Percentiles rank a stretch among this genome's conserved stretches.
Evolutionary conservation across 305 asterid species (phyloP).

Genomic region (Ilex paraguariensis): DNA sequence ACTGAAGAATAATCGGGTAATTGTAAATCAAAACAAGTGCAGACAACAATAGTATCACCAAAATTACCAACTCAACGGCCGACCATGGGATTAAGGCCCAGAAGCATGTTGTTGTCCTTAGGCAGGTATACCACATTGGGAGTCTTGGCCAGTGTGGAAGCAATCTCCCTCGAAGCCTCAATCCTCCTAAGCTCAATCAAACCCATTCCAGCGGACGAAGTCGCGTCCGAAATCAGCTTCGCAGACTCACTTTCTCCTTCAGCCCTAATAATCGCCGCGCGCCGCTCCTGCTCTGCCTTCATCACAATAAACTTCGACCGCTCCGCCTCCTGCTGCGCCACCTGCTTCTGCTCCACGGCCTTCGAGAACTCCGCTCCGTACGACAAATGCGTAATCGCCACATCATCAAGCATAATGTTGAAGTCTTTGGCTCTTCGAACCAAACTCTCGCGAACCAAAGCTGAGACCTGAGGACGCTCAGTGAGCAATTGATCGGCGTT

Average conservation of each 20-base stretch:
- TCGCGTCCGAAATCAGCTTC: slow-evolving; percentile 89
- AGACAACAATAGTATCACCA: neutral
- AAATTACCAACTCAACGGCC: slow-evolving; percentile 44
- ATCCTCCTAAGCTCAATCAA: slow-evolving; percentile 93
- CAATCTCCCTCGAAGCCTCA: slow-evolving; percentile 90
- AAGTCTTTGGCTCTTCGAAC: slow-evolving; percentile 80
- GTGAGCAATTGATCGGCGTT: slow-evolving; percentile 89
- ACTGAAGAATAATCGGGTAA: no score
- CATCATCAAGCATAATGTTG: slow-evolving; percentile 78
- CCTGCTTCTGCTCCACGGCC: slow-evolving; percentile 99
- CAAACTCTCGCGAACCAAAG: slow-evolving; percentile 84
- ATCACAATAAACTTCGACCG: slow-evolving; percentile 82
- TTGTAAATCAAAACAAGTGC: no score
- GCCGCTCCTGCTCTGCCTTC: slow-evolving; percentile 90
- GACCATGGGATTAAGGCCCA: slow-evolving; percentile 53
- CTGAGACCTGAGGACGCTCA: slow-evolving; percentile 87
- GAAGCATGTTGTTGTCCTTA: slow-evolving; percentile 70
- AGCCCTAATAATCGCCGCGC: slow-evolving; percentile 91
- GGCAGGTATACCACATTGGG: slow-evolving; percentile 76
- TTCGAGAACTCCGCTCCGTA: slow-evolving; percentile 86
- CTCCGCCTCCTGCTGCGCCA: slow-evolving; percentile 99
- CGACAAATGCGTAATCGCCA: slow-evolving; percentile 87
- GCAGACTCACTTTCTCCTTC: slow-evolving; percentile 98
- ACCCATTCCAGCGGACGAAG: slow-evolving; percentile 83
- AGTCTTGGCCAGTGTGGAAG: slow-evolving; percentile 51